Evolutionary conservation across 768 basidiomycete genomes (phyloP), one percentile per base, ranked within the genome.

Genomic region (Cyclocybe aegerita): DNA sequence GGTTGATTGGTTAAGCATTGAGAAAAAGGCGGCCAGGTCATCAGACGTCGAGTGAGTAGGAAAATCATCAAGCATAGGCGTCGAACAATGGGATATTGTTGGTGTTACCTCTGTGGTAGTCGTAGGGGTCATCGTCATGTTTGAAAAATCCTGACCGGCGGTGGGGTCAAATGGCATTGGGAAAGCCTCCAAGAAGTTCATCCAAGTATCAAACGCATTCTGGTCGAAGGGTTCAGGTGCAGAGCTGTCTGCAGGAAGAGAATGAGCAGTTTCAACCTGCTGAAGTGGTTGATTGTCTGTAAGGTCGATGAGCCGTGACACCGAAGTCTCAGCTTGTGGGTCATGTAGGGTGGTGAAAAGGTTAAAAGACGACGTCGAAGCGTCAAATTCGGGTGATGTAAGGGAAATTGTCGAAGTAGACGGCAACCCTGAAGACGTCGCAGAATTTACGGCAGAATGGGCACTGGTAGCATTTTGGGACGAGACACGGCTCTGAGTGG

Each of bases 111-210:
- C 23, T 23, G 23, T 23, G 23, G 5, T 23, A 23, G 23, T 23
- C 5, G 23, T 5, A 23, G 23, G 23, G 23, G 23, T 23, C 23
- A 23, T 23, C 23, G 47, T 31, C 16, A 46, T 41, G 9, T 23
- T 32, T 7, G 41, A 39, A 9, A 38, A 30, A 16, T 38, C 46
- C 35, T 38, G 34, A 14, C 16, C 4, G 9, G 52, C 49, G 34
- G 66, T 60, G 9, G 60, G 69, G 38, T 67, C 68, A 12, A 65
- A 60, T 12, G 66, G 61, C 23, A 70, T 59, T 6, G 77, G 70
- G 44, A 79, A 75, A 2, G 70, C 63, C 38, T 79, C 70, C n/a
- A 82, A 65, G 42, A 78, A 72, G 44, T 70, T 72, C 64, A 81
- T 68, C 79, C 78, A 81, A 34, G 70, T 76, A 53, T 82, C 75